A percentile compares a stretch with the other conserved stretches of the same genome.
Evolutionary conservation across 1,284 basidiomycete species (phyloP).

Genomic region (Ceratobasidium papillatum): DNA sequence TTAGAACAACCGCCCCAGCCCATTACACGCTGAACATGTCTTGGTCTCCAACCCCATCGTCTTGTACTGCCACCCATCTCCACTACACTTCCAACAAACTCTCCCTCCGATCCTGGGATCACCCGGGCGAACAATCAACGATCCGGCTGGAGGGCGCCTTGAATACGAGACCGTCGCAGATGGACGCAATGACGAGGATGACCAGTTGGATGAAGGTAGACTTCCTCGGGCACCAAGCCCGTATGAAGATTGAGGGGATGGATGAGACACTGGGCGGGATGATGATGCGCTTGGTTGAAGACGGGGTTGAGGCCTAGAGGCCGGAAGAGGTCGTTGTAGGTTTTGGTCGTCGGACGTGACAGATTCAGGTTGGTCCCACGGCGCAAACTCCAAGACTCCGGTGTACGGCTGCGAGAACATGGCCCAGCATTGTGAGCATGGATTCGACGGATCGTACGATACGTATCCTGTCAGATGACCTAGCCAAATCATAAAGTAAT

Average conservation of each 20-base stretch:
- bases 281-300: conserved; percentile 42
- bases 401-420: conserved; percentile 67
- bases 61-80: conserved; percentile 60
- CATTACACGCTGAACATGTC: conserved; percentile 62
- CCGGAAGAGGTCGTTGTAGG: conserved; percentile 56
- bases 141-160: conserved; percentile 53
- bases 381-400: conserved; percentile 66
- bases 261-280: conserved; percentile 37
- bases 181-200: conserved; percentile 40
- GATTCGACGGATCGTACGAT: conserved; percentile 67
- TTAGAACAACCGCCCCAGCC: conserved; percentile 64
- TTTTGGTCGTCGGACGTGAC: conserved; percentile 48
- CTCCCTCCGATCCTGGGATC: conserved; percentile 75
- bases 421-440: conserved; percentile 75
- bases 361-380: conserved; percentile 54
- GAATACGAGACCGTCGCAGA: conserved; percentile 11
- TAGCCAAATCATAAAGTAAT: conserved; percentile 48
- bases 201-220: conserved; percentile 43
- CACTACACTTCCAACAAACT: conserved; percentile 70
- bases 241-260: background rate
- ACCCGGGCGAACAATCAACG: conserved; percentile 65
- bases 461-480: conserved; percentile 78
- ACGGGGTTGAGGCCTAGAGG: conserved; percentile 44
- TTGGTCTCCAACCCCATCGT: conserved; percentile 66
- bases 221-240: conserved; percentile 30